Conservation (phyloP, 768 basidiomycete species). For the Amyloporia xantha region DNA sequence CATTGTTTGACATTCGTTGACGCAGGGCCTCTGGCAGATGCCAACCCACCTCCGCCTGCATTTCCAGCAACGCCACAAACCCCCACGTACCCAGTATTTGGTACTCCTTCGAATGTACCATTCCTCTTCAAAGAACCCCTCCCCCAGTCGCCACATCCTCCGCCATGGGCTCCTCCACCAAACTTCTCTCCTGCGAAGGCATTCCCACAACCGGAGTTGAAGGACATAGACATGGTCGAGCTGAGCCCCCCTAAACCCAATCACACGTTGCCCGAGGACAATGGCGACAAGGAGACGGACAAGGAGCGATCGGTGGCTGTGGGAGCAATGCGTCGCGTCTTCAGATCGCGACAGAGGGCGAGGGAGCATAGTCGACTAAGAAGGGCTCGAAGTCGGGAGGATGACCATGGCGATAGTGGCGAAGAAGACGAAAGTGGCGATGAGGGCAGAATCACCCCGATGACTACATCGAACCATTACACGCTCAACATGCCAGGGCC, state of each 20-base stretch:
- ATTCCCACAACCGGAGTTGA: slow-evolving; percentile 51
- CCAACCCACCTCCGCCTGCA: slow-evolving; percentile 30
- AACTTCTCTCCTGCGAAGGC: slow-evolving; percentile 50
- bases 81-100: slow-evolving; percentile 43
- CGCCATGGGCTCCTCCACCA: slow-evolving; percentile 63
- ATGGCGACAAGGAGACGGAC: slow-evolving; percentile 6
- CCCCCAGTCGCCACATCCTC: slow-evolving; percentile 34
- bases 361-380: slow-evolving; percentile 23
- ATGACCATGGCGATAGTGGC: slow-evolving; percentile 21
- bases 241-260: slow-evolving; percentile 48
- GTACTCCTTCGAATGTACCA: slow-evolving; percentile 56
- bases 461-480: slow-evolving; percentile 69
- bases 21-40: slow-evolving; percentile 37
- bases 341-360: slow-evolving; percentile 50
- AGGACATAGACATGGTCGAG: slow-evolving; percentile 74
- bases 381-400: slow-evolving; percentile 4
- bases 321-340: slow-evolving; percentile 62
- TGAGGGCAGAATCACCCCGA: slow-evolving; percentile 24
- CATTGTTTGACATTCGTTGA: background rate
- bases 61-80: slow-evolving; percentile 31
- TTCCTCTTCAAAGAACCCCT: slow-evolving; percentile 62
- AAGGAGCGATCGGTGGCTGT: slow-evolving; percentile 49
- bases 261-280: slow-evolving; percentile 6
- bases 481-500: slow-evolving; percentile 74
- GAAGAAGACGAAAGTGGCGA: slow-evolving; percentile 35